Base-by-base conservation (phyloP, 2,329 filamentous ascomycete genomes). In the Cladosporium sp. region DNA sequence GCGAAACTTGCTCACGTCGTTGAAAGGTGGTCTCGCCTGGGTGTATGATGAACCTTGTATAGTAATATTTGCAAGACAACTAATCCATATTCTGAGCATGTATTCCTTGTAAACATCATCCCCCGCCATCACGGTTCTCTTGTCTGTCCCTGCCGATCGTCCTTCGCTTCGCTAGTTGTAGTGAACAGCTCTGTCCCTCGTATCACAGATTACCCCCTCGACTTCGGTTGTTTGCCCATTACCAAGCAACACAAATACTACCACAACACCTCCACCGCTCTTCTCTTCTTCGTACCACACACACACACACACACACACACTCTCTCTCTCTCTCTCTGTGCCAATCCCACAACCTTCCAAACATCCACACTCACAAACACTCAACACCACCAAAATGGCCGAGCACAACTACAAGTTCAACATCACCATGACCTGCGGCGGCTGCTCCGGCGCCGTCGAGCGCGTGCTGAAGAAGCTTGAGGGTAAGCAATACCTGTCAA, bases 331-430 rank as follows among this genome's bases (percentile, higher is more conserved):
- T n/a, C n/a, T n/a, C n/a, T n/a, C n/a, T n/a, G n/a, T n/a, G n/a
- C n/a, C n/a, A n/a, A n/a, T n/a, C n/a, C n/a, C n/a, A n/a, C n/a
- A n/a, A n/a, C n/a, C n/a, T n/a, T n/a, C n/a, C n/a, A n/a, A n/a
- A n/a, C n/a, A n/a, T n/a, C n/a, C 22, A 27, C 22, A 4, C 11
- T 15, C 27, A 15, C 19, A 24, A 36, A 6, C 5, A 30, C 19
- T 11, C 47, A 43, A 18, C 11, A 24, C 32, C 41, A 42, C 43
- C 65, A 77, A 60, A 64, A 90, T 91, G 87, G 75, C 84, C 54
- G 83, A 86, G 62, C 89, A 96, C 78, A 88, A 83, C 61, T 97
- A 97, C 86, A 89, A 93, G 72, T 97, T 97, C 79, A 85, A 91
- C 73, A 83, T 97, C 70, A 79, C 77, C 72, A 99, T 99, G 93